Base-by-base conservation (phyloP, 768 basidiomycete genomes). In the Mycena filopes region DNA sequence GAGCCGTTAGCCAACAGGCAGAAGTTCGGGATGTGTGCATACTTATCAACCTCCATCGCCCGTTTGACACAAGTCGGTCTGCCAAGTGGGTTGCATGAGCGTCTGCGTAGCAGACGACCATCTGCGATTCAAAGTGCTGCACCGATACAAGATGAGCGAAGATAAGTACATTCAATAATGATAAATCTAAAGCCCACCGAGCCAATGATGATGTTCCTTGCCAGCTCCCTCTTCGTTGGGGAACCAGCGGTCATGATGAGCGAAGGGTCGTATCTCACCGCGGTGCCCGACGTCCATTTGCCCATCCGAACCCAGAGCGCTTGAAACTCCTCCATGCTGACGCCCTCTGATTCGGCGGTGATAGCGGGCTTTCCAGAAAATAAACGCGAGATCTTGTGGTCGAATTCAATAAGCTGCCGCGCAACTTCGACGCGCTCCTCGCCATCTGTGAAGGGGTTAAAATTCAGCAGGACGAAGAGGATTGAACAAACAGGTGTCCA, bases 361-460 rank as follows among this genome's bases (percentile, higher is more conserved):
- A 65, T 55, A 23, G 63, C 65, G 23, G 68, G 68, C 26, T 64
- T 66, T 1, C 66, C 78, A 10, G 78, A 81, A 69, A 81, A 82
- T 23, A 81, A 70, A 9, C 72, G 71, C 3, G 77, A 72, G 65
- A 81, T 76, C 65, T 78, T 77, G 49, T 74, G 73, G 68, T 82
- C 82, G 55, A 80, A 81, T 47, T 78, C 72, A 65, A 82, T 81
- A 40, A 84, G 75, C 23, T 79, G 76, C 43, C 79, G 71, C 0
- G 81, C 82, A 57, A 71, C 75, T 50, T 74, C 73, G n/a, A 77
- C 75, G 6, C 83, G 75, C 61, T 84, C 83, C 20, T 11, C 31
- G 16, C 53, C 60, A 29, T 69, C 67, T 68, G 18, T 3, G 18
- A 9, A 16, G n/a, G 18, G 10, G 16, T 54, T 45, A 9, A 23